Evolutionary conservation across 2,329 filamentous ascomycete species (phyloP).

Genomic region (Hypoxylon sp.): DNA sequence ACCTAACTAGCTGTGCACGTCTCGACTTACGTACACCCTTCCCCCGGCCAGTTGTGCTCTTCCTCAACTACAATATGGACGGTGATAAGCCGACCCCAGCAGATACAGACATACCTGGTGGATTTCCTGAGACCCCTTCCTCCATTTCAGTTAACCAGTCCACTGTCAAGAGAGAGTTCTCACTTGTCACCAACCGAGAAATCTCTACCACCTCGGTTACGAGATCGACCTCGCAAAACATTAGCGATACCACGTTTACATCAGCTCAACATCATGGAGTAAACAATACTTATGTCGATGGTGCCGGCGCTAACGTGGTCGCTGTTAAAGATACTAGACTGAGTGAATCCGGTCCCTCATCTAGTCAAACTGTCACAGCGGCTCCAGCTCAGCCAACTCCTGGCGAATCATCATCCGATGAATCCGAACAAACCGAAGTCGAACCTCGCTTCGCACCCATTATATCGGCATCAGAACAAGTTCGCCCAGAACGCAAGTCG

Average conservation of each 20-base stretch:
- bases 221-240: slow-evolving; percentile 14
- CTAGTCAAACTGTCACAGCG: slow-evolving; percentile 12
- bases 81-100: slow-evolving; percentile 50
- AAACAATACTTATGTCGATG: slow-evolving; percentile 22
- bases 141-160: slow-evolving; percentile 35
- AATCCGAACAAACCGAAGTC: slow-evolving; percentile 40
- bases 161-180: slow-evolving; percentile 28
- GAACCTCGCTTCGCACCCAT: slow-evolving; percentile 52
- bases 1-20: slow-evolving; percentile 7
- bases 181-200: slow-evolving; percentile 21
- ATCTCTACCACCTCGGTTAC: slow-evolving; percentile 16
- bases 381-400: slow-evolving; percentile 8
- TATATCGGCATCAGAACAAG: slow-evolving; percentile 48
- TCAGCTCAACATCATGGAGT: slow-evolving; percentile 17
- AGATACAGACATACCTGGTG: slow-evolving; percentile 55
- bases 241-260: slow-evolving; percentile 3
- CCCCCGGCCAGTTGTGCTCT: neutral
- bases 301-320: neutral
- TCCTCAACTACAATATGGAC: slow-evolving; percentile 46
- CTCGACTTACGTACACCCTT: slow-evolving; percentile 5
- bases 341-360: slow-evolving; percentile 30
- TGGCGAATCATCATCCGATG: slow-evolving; percentile 37
- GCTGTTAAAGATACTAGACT: slow-evolving; percentile 1
- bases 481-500: slow-evolving; percentile 44
- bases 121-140: slow-evolving; percentile 53